Percentiles rank a stretch among this genome's conserved stretches.
phyloP scores from a whole-genome alignment of 805 yeast species.

The Pichia californica region DNA sequence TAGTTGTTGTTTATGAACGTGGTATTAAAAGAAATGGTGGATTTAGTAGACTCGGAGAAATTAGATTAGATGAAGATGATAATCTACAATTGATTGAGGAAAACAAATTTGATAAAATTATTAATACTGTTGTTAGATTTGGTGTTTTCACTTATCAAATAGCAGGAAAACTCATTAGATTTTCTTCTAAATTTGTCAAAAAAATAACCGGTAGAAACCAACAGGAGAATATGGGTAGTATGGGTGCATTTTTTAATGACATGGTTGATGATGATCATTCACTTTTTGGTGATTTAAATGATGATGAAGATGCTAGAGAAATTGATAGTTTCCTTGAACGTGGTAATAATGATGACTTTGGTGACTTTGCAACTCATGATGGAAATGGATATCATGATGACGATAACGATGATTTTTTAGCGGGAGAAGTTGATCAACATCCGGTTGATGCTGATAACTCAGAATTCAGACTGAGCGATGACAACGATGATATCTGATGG shows the following conservation, averaged over 20 bases:
- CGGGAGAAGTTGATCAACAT: constrained; percentile 2
- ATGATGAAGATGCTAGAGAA: constrained; percentile 45
- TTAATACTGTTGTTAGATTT: constrained; percentile 52
- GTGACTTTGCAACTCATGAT: constrained; percentile 19
- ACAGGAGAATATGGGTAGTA: constrained; percentile 19
- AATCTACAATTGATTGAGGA: constrained; percentile 49
- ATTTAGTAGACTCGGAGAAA: constrained; percentile 73
- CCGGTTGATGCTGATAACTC: constrained; percentile 4
- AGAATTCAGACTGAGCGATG: constrained; percentile 9
- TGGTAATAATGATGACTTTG: constrained; percentile 26
- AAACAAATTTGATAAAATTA: constrained; percentile 50
- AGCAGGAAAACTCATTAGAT: constrained; percentile 8
- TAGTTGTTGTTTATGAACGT: constrained; percentile 69
- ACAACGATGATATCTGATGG: constrained; percentile 9
- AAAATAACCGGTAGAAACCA: constrained; percentile 19
- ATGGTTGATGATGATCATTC: constrained; percentile 28
- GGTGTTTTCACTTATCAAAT: constrained; percentile 37
- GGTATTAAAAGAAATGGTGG: constrained; percentile 80
- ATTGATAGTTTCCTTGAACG: constrained; percentile 36
- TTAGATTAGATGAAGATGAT: constrained; percentile 72
- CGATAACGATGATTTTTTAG: constrained; percentile 6
- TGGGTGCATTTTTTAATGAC: constrained; percentile 26
- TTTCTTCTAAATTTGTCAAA: constrained; percentile 2
- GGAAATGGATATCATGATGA: not conserved
- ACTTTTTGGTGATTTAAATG: constrained; percentile 27